phyloP scores from a whole-genome alignment of 2,329 filamentous ascomycete species.

The Xylariaceae sp. region DNA sequence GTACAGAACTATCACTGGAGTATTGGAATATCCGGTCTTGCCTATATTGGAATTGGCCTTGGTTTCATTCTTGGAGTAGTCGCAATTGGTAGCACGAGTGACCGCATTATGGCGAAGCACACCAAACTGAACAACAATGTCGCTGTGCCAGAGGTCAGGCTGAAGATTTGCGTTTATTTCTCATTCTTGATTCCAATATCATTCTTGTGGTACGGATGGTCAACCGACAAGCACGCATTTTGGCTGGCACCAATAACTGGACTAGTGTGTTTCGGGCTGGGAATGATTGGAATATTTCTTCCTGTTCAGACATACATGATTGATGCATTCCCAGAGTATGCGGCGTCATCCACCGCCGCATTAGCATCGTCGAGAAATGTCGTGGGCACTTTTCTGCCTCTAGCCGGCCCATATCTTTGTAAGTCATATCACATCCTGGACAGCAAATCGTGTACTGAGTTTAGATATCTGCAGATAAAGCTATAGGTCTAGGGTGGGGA shows the following conservation, averaged over 20 bases:
- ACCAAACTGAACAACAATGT: conserved; percentile 9
- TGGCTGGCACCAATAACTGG: conserved; percentile 26
- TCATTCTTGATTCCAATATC: conserved; percentile 25
- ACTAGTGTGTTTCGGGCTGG: conserved; percentile 20
- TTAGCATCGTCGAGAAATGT: conserved; percentile 23
- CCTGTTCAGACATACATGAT: conserved; percentile 27
- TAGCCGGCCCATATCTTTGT: conserved; percentile 24
- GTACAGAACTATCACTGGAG: conserved; percentile 20
- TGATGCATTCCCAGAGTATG: conserved; percentile 26
- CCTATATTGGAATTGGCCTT: conserved; percentile 24
- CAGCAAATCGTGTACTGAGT: neutral
- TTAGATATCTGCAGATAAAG: conserved; percentile 8
- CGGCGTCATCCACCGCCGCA: conserved; percentile 24
- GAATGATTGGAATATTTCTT: conserved; percentile 23
- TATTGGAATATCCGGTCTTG: conserved; percentile 19
- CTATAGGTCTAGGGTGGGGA: conserved; percentile 24
- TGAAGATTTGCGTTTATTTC: conserved; percentile 21
- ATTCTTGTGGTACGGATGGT: conserved; percentile 26
- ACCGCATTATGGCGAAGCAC: conserved; percentile 20
- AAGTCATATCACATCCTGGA: neutral
- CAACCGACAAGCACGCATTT: conserved; percentile 15
- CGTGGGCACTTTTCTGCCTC: conserved; percentile 23
- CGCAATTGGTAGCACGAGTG: conserved; percentile 12
- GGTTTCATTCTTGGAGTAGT: conserved; percentile 21
- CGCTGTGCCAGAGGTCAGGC: conserved; percentile 18